Conservation (phyloP, 2,329 filamentous ascomycete genomes). For the Aspergillus tubingensis region DNA sequence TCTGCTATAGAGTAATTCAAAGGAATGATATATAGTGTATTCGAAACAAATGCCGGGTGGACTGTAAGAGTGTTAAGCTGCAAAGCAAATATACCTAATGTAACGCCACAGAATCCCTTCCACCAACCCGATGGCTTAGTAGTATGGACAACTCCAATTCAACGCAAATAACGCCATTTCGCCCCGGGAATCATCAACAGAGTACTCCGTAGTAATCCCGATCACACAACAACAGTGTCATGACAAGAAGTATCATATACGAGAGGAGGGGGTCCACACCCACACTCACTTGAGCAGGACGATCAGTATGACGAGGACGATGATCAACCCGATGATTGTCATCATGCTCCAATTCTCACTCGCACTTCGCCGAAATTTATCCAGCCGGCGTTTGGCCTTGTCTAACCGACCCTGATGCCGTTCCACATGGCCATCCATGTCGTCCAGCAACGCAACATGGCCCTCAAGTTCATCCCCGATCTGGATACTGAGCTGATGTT, state of each 20-base stretch:
- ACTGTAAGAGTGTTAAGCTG: no score
- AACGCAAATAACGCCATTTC: not conserved
- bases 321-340: constrained; percentile 76
- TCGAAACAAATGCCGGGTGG: not conserved
- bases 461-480: constrained; percentile 94
- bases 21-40: constrained; percentile 4
- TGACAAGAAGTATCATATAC: not conserved
- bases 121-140: not conserved
- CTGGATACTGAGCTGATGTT: constrained; percentile 89
- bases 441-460: constrained; percentile 85
- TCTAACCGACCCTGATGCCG: constrained; percentile 76
- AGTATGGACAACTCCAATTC: constrained; percentile 8
- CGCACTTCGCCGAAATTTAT: constrained; percentile 70
- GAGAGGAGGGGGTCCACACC: not conserved
- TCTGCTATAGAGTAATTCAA: not conserved
- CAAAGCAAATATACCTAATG: no score
- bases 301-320: constrained; percentile 80
- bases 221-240: not conserved
- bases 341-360: constrained; percentile 87
- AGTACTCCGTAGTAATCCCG: not conserved
- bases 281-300: constrained; percentile 68
- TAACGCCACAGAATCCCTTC: constrained; percentile 8
- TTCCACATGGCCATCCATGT: constrained; percentile 80
- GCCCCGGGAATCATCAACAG: not conserved
- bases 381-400: constrained; percentile 71